phyloP scores from a whole-genome alignment of 345 rosid species.

The Abelmoschus esculentus region DNA sequence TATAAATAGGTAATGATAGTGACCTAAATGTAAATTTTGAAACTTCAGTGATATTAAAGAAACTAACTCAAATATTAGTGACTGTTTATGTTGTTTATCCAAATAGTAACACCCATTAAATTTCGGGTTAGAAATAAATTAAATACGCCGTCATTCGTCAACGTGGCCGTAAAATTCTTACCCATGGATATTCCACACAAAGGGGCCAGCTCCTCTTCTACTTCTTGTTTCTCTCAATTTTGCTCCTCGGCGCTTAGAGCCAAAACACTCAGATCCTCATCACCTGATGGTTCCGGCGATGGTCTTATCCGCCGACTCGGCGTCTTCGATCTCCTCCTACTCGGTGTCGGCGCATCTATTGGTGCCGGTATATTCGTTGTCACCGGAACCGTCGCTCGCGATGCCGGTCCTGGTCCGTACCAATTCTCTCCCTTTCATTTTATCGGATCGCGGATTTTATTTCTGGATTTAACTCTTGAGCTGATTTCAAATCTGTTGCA shows the following conservation, averaged over 20 bases:
- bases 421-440: neutral
- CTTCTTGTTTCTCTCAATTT: constrained; percentile 46
- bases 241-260: constrained; percentile 65
- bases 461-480: neutral
- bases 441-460: neutral
- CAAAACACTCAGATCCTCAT: constrained; percentile 36
- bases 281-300: constrained; percentile 26
- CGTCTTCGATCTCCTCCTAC: constrained; percentile 66
- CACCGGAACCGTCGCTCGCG: constrained; percentile 94
- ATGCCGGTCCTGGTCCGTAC: constrained; percentile 81
- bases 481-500: constrained; percentile 18
- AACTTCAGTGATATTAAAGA: no score
- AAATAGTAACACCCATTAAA: neutral
- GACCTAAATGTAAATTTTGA: no score
- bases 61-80: no score
- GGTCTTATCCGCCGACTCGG: constrained; percentile 77
- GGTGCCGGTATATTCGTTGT: constrained; percentile 96
- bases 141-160: neutral
- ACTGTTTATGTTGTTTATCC: no score
- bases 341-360: constrained; percentile 90
- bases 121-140: neutral
- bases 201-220: neutral
- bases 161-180: neutral
- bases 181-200: neutral
- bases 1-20: no score